phyloP scores from a whole-genome alignment of 2,329 filamentous ascomycete genomes.

The Exophiala lecanii-corni region DNA sequence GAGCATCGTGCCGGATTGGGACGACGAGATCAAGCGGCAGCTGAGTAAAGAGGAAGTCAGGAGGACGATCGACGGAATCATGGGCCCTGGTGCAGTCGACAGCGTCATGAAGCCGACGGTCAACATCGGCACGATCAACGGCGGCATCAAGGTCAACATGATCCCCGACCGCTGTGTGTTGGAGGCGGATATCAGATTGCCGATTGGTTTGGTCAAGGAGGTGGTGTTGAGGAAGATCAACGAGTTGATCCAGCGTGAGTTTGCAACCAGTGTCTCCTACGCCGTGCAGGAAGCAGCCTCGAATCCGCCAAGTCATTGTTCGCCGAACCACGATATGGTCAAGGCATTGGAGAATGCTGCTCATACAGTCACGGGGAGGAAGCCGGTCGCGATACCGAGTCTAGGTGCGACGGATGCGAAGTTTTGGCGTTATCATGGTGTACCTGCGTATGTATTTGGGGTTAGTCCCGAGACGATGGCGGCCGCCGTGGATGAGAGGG shows the following conservation, averaged over 20 bases:
- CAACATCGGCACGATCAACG: conserved; percentile 39
- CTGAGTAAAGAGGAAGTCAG: conserved; percentile 31
- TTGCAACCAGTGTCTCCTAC: conserved; percentile 29
- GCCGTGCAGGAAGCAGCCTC: conserved; percentile 33
- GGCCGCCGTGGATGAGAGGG: conserved; percentile 5
- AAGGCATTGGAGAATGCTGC: conserved; percentile 29
- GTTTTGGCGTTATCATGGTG: conserved; percentile 35
- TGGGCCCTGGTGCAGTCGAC: conserved; percentile 34
- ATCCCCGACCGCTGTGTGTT: conserved; percentile 37
- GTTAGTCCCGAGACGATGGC: conserved; percentile 29
- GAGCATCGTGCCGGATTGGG: conserved; percentile 28
- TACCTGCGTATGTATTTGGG: conserved; percentile 38
- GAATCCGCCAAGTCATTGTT: conserved; percentile 32
- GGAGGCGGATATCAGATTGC: conserved; percentile 39
- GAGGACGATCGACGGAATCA: conserved; percentile 32
- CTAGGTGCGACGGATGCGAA: conserved; percentile 41
- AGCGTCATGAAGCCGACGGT: conserved; percentile 35
- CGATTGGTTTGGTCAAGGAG: conserved; percentile 34
- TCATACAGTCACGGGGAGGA: conserved; percentile 25
- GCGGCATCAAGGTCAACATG: conserved; percentile 42
- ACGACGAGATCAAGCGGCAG: conserved; percentile 28
- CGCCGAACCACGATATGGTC: conserved; percentile 34
- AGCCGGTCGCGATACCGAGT: conserved; percentile 33
- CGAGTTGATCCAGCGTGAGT: conserved; percentile 24
- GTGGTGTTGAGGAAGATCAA: conserved; percentile 30